phyloP scores from a whole-genome alignment of 345 rosid species.

The Murraya koenigii region DNA sequence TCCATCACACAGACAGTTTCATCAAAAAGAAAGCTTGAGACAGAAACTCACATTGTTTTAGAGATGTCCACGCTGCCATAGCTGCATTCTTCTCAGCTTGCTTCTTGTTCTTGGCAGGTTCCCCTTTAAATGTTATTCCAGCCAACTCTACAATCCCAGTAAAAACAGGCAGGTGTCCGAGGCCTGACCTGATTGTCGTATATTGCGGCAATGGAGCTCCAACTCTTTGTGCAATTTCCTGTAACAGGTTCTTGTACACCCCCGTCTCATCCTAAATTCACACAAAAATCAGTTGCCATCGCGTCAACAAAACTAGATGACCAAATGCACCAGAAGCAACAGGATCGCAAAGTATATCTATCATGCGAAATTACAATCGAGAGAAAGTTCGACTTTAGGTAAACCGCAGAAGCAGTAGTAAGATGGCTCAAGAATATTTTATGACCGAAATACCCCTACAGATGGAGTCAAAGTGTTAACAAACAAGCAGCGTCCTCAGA shows the following conservation, averaged over 20 bases:
- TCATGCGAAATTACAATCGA: too few relatives aligned
- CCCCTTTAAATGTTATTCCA: slow-evolving; percentile 85
- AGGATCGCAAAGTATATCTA: not conserved
- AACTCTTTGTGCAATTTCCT: slow-evolving; percentile 96
- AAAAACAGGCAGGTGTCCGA: slow-evolving; percentile 94
- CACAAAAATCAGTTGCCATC: slow-evolving; percentile 20
- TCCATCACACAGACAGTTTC: not conserved
- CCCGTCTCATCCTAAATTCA: slow-evolving; percentile 92
- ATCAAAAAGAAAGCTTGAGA: not conserved
- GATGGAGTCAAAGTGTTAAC: not conserved
- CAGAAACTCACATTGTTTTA: slow-evolving; percentile 72
- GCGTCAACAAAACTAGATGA: not conserved
- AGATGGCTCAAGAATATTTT: not conserved
- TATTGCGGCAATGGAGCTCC: slow-evolving; percentile 91
- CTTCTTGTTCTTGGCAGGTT: slow-evolving; percentile 92
- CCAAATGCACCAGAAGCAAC: not conserved
- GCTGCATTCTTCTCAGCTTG: slow-evolving; percentile 99
- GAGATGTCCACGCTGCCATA: slow-evolving; percentile 96
- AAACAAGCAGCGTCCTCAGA: slow-evolving; percentile 2
- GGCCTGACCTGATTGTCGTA: slow-evolving; percentile 88
- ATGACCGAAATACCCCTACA: slow-evolving; percentile 25
- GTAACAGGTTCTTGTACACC: slow-evolving; percentile 92
- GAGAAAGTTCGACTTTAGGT: too few relatives aligned
- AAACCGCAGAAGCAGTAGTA: too few relatives aligned
- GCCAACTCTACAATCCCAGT: slow-evolving; percentile 96